A percentile compares a stretch with the other conserved stretches of the same genome.
phyloP scores from a whole-genome alignment of 768 basidiomycete species.

The Myochromella boudieri region DNA sequence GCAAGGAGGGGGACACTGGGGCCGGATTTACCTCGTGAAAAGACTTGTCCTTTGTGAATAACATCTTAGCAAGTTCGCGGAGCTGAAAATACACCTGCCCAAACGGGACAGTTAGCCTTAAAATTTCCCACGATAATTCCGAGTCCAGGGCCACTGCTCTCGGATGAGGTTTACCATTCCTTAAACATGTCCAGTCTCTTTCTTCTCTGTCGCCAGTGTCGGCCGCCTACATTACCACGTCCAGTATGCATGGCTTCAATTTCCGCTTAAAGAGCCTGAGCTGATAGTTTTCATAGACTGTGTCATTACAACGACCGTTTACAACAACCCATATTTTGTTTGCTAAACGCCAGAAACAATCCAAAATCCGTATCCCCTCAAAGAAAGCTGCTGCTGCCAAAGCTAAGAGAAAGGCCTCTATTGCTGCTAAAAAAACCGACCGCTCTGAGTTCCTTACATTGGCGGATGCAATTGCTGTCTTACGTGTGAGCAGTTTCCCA shows the following conservation, averaged over 20 bases:
- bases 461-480: conserved; percentile 62
- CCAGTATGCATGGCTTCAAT: conserved; percentile 9
- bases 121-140: too few relatives aligned
- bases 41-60: too few relatives aligned
- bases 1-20: too few relatives aligned
- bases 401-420: conserved; percentile 55
- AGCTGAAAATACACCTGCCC: too few relatives aligned
- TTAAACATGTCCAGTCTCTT: conserved; percentile 19
- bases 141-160: too few relatives aligned
- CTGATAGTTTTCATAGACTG: conserved; percentile 11
- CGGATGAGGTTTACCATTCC: too few relatives aligned
- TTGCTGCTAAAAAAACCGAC: conserved; percentile 54
- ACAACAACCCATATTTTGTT: conserved; percentile 47
- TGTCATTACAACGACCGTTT: conserved; percentile 42
- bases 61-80: too few relatives aligned
- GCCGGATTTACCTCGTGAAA: too few relatives aligned
- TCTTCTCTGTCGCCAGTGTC: conserved; percentile 29
- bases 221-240: conserved; percentile 15
- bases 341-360: conserved; percentile 47
- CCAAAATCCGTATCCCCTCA: conserved; percentile 56
- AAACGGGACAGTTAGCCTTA: too few relatives aligned
- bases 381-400: conserved; percentile 74
- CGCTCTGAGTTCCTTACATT: conserved; percentile 68
- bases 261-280: neutral
- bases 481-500: conserved; percentile 52